Conservation (phyloP, 2,329 filamentous ascomycete genomes). For the Knoxdaviesia capensis region DNA sequence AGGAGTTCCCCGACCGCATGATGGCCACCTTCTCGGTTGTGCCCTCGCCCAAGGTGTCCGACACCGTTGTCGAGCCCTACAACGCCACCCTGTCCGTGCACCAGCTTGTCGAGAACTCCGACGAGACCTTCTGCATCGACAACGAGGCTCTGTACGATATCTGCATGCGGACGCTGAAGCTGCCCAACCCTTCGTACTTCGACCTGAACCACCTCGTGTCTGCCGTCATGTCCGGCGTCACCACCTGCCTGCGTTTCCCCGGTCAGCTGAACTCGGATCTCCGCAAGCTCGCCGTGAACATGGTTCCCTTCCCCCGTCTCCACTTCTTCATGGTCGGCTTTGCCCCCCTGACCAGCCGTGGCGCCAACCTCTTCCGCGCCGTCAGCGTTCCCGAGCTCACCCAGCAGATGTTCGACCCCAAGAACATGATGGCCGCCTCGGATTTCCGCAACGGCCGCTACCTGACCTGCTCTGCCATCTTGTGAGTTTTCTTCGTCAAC, state of each 20-base stretch:
- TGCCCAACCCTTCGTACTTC: conserved; percentile 94
- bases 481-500: conserved; percentile 31
- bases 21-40: conserved; percentile 99
- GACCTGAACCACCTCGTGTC: conserved; percentile 99
- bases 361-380: conserved; percentile 85
- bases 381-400: conserved; percentile 95
- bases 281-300: conserved; percentile 98
- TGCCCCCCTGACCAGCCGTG: conserved; percentile 78
- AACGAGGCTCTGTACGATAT: conserved; percentile 99
- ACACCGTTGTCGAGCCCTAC: conserved; percentile 99
- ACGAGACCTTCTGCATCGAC: conserved; percentile 99
- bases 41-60: conserved; percentile 96
- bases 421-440: conserved; percentile 99
- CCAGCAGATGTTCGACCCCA: conserved; percentile 99
- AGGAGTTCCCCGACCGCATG: conserved; percentile 99
- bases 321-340: conserved; percentile 99
- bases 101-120: conserved; percentile 99
- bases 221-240: conserved; percentile 98
- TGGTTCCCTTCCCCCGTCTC: conserved; percentile 99
- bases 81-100: conserved; percentile 98
- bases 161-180: conserved; percentile 99
- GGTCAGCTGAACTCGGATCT: conserved; percentile 99
- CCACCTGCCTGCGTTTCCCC: conserved; percentile 96
- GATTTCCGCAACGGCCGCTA: conserved; percentile 99
- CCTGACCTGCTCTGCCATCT: conserved; percentile 98